A percentile compares a stretch with the other conserved stretches of the same genome.
phyloP scores from a whole-genome alignment of 257 asterid species.

The Verbascum thapsus region DNA sequence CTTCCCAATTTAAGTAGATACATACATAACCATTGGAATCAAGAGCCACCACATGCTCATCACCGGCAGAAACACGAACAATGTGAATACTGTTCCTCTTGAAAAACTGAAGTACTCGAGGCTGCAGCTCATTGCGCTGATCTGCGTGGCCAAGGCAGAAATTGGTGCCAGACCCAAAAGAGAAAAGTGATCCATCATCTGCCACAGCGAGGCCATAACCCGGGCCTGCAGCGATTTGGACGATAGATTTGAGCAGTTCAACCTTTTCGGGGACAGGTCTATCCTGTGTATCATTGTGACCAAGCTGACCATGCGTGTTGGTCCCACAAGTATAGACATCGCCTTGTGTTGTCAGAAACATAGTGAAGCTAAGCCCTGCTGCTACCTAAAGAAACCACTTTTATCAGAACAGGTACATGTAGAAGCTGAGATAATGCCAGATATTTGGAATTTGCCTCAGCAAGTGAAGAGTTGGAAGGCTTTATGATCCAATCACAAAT shows the following conservation, averaged over 20 bases:
- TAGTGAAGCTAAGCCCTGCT: constrained; percentile 80
- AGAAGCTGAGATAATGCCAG: no score
- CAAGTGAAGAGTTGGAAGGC: neutral
- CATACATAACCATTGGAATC: constrained; percentile 78
- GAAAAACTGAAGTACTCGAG: constrained; percentile 59
- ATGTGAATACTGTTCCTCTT: constrained; percentile 64
- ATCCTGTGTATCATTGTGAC: constrained; percentile 74
- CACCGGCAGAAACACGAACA: constrained; percentile 78
- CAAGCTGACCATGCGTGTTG: constrained; percentile 80
- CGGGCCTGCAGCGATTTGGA: constrained; percentile 76
- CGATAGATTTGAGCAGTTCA: constrained; percentile 52
- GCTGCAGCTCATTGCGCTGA: constrained; percentile 71
- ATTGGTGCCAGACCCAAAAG: constrained; percentile 83
- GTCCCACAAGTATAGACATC: constrained; percentile 79
- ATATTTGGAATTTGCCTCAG: no score
- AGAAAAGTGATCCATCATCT: constrained; percentile 66
- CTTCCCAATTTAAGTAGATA: constrained; percentile 15
- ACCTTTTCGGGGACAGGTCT: constrained; percentile 60
- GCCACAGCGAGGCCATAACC: constrained; percentile 67
- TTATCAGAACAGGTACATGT: no score
- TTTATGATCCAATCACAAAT: neutral
- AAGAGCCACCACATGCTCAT: constrained; percentile 88
- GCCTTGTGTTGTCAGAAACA: constrained; percentile 72
- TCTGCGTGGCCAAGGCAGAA: constrained; percentile 92
- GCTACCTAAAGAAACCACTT: constrained; percentile 61